A percentile compares a stretch with the other conserved stretches of the same genome.
phyloP scores from a whole-genome alignment of 1,284 basidiomycete species.

The Schizophyllum amplum region DNA sequence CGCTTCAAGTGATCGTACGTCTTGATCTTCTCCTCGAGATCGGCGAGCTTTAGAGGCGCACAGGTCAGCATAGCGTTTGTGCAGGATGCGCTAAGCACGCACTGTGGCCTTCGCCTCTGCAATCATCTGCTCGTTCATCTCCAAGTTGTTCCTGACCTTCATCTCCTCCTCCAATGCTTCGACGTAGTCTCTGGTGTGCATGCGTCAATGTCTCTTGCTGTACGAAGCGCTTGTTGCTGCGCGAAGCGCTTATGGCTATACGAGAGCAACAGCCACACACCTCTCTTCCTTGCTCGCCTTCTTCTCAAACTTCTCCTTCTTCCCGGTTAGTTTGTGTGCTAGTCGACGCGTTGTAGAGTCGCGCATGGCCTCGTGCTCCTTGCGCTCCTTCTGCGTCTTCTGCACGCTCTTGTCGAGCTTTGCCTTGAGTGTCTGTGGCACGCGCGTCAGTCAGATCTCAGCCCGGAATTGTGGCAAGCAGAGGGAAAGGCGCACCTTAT shows the following conservation, averaged over 20 bases:
- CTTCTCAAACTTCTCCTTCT: slow-evolving; percentile 30
- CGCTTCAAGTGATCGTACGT: slow-evolving; percentile 21
- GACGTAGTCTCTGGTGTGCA: slow-evolving; percentile 38
- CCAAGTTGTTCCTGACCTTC: slow-evolving; percentile 25
- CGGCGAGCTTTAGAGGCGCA: slow-evolving; percentile 17
- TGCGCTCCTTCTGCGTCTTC: slow-evolving; percentile 33
- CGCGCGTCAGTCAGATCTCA: not conserved
- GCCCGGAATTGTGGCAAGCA: not conserved
- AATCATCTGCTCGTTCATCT: slow-evolving; percentile 23
- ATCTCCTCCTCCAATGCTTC: slow-evolving; percentile 33
- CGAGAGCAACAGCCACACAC: slow-evolving; percentile 17
- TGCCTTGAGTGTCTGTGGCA: slow-evolving; percentile 8
- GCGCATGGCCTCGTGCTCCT: slow-evolving; percentile 29
- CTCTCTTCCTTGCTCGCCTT: slow-evolving; percentile 34
- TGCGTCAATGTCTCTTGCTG: too few species aligned
- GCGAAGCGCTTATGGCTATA: not conserved
- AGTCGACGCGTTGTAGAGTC: slow-evolving; percentile 29
- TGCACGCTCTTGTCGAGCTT: slow-evolving; percentile 22
- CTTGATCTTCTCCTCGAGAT: slow-evolving; percentile 23
- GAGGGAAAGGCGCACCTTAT: too few species aligned
- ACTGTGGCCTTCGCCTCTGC: slow-evolving; percentile 27
- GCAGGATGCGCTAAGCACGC: too few species aligned
- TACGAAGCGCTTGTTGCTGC: too few species aligned
- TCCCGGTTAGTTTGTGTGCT: slow-evolving; percentile 29
- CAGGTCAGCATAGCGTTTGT: not conserved